phyloP scores from a whole-genome alignment of 371 early-diverging fungal genomes.

The Zychaea mexicana region DNA sequence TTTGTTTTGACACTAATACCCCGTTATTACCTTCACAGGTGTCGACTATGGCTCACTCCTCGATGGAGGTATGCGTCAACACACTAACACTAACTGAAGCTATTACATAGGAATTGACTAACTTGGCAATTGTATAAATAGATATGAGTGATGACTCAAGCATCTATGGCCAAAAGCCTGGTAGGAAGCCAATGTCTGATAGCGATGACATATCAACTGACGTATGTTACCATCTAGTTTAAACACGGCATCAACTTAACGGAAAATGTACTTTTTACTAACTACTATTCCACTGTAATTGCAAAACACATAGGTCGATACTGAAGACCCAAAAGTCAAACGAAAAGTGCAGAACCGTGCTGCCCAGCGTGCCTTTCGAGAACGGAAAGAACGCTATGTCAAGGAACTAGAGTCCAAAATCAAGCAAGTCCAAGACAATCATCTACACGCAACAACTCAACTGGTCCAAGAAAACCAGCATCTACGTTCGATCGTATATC shows the following conservation, averaged over 20 bases:
- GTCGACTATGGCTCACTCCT: background rate
- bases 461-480: conserved; percentile 45
- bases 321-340: conserved; percentile 28
- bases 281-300: too few relatives aligned
- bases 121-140: background rate
- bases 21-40: background rate
- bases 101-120: too few relatives aligned
- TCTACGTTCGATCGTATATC: conserved; percentile 31
- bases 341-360: conserved; percentile 73
- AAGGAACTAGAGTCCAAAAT: conserved; percentile 66
- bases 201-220: conserved; percentile 12
- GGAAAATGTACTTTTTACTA: too few relatives aligned
- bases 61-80: conserved; percentile 1
- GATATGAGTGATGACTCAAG: background rate
- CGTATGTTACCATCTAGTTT: background rate
- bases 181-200: conserved; percentile 35
- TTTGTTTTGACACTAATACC: too few relatives aligned
- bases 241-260: background rate
- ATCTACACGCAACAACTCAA: conserved; percentile 34
- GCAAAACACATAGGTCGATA: background rate
- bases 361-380: conserved; percentile 73
- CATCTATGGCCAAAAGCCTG: conserved; percentile 19
- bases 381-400: conserved; percentile 76
- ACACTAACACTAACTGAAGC: too few relatives aligned
- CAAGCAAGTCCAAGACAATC: conserved; percentile 55